Conservation (phyloP, 2,329 filamentous ascomycete species). For the Cladosporium oxysporum region DNA sequence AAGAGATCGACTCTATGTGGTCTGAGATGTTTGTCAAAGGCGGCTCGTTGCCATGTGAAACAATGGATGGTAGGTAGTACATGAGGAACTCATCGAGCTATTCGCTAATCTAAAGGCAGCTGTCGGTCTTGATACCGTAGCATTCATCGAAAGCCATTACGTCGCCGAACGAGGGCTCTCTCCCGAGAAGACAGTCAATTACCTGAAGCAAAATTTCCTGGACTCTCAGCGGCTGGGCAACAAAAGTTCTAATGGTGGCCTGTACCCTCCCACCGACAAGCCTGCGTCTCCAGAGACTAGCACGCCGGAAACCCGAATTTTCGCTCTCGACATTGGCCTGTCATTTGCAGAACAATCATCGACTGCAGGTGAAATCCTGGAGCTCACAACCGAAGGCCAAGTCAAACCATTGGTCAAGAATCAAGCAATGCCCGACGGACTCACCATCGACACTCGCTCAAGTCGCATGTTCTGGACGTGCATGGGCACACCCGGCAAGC, state of each 20-base stretch:
- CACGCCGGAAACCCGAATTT: neutral
- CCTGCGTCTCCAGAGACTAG: neutral
- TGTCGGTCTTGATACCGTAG: slow-evolving; percentile 56
- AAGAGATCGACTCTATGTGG: slow-evolving; percentile 54
- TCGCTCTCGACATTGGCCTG: slow-evolving; percentile 8
- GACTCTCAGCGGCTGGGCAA: slow-evolving; percentile 46
- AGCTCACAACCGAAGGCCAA: neutral
- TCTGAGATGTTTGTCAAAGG: slow-evolving; percentile 34
- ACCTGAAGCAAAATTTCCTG: slow-evolving; percentile 49
- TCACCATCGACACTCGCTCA: neutral
- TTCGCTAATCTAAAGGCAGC: neutral
- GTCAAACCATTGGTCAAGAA: neutral
- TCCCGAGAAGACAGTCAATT: slow-evolving; percentile 43
- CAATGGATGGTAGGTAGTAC: slow-evolving; percentile 1
- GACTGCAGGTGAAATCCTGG: neutral
- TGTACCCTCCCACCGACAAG: slow-evolving; percentile 14
- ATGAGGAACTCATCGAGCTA: too few relatives aligned
- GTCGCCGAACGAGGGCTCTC: slow-evolving; percentile 51
- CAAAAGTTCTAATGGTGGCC: slow-evolving; percentile 28
- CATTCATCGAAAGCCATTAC: slow-evolving; percentile 57
- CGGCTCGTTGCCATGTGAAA: slow-evolving; percentile 3
- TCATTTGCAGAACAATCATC: neutral
- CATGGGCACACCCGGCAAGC: slow-evolving; percentile 9
- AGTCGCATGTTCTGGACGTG: slow-evolving; percentile 13
- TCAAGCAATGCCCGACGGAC: slow-evolving; percentile 15